Base-by-base conservation (phyloP, 2,329 filamentous ascomycete genomes). In the Nemania abortiva region DNA sequence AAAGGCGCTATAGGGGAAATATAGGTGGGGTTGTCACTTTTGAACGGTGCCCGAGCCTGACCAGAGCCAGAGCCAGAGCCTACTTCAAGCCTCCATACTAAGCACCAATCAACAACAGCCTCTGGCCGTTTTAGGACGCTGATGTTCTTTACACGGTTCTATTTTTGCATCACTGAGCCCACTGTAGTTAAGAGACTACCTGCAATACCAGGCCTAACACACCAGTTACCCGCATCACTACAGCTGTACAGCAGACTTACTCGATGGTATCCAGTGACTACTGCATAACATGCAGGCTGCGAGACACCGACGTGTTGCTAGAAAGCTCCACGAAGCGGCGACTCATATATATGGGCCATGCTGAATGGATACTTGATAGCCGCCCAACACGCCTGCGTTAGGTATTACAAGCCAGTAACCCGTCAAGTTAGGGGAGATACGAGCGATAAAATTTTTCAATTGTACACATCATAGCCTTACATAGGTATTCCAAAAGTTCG, bases 351-450 rank as follows among this genome's bases (percentile, higher is more conserved):
- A 68, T 65, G 67, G 65, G 65, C 67, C 67, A 49, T 47, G 65
- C 66, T 60, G 71, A 37, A 37, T 37, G 34, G 34, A 37, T 15
- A 15, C 39, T 70, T 67, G 72, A 72, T 75, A 75, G 73, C 74
- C 73, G 75, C 75, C 75, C 70, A 75, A 74, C 69, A 75, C 72
- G 72, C 74, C 70, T 66, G 66, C 2, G 24, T 37, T 37, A 37
- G 11, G 34, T 37, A 53, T 59, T 61, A 58, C 60, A 65, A 62
- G 63, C 63, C 53, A 34, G 42, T 31, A 22, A 57, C 11, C 29
- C 27, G 37, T 55, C 27, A 20, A 22, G 31, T 27, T 50, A 20
- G 11, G 27, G 60, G 49, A 70, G 56, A 65, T 45, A 60, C 52
- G 66, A 67, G 57, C 47, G 47, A 59, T 70, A 31, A 71, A 71